Percentiles rank a stretch among this genome's conserved stretches.
Conservation (phyloP, 2,329 filamentous ascomycete species). For the Scytalidium lignicola region DNA sequence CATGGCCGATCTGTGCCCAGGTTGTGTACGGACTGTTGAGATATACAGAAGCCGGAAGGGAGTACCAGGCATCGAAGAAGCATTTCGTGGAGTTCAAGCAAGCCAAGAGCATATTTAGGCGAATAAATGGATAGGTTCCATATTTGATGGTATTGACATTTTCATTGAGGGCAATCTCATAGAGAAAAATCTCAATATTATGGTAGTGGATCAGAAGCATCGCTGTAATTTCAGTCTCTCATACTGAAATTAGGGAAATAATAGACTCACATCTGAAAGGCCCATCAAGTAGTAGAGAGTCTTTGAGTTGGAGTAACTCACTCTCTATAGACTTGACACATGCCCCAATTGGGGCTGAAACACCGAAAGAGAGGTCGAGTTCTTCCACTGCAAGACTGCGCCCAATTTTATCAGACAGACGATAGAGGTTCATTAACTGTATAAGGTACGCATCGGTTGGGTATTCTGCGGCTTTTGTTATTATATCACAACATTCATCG, state of each 20-base stretch:
- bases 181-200: slow-evolving; percentile 2
- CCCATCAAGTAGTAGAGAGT: neutral
- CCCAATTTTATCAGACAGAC: slow-evolving; percentile 2
- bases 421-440: slow-evolving; percentile 3
- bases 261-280: neutral
- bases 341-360: neutral
- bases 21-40: neutral
- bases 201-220: slow-evolving; percentile 7
- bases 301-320: neutral
- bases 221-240: neutral
- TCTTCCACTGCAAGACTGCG: neutral
- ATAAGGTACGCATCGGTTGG: slow-evolving; percentile 2
- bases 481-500: neutral
- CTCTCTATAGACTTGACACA: neutral
- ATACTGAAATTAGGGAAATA: neutral
- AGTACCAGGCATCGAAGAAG: neutral
- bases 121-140: neutral
- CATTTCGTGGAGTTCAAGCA: neutral
- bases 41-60: neutral
- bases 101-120: neutral
- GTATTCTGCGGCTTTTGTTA: slow-evolving; percentile 2
- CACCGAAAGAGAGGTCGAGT: neutral
- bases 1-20: neutral
- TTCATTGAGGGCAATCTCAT: slow-evolving; percentile 3
- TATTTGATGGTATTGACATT: neutral